Evolutionary conservation across 768 basidiomycete species (phyloP).

Genomic region (Macrocybe gigantea): DNA sequence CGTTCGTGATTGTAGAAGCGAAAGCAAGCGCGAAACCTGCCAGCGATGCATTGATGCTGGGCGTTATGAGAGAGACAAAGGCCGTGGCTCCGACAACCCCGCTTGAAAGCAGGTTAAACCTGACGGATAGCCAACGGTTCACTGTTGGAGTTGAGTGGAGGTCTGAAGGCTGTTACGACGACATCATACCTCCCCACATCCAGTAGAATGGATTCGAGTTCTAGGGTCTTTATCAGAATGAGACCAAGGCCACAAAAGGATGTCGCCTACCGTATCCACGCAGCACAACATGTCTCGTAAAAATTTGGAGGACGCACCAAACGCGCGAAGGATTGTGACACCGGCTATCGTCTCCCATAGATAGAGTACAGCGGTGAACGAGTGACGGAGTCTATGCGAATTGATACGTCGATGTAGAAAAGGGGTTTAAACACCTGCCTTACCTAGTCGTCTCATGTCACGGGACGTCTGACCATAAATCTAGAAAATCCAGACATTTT

Average conservation of each 20-base stretch:
- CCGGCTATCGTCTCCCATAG: constrained; percentile 41
- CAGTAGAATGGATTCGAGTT: constrained; percentile 77
- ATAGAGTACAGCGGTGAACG: constrained; percentile 38
- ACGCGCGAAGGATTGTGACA: constrained; percentile 60
- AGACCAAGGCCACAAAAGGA: neutral
- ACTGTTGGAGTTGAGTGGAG: constrained; percentile 34
- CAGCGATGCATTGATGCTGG: constrained; percentile 69
- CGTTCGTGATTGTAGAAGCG: constrained; percentile 66
- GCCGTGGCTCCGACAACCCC: constrained; percentile 70
- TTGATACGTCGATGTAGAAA: neutral
- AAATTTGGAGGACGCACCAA: constrained; percentile 85
- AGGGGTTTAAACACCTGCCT: constrained; percentile 9
- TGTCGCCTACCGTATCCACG: constrained; percentile 63
- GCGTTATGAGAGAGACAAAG: constrained; percentile 58
- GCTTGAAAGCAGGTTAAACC: constrained; percentile 79
- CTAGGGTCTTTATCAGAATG: constrained; percentile 14
- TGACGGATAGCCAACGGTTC: constrained; percentile 85
- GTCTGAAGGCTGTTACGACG: neutral
- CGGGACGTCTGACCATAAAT: constrained; percentile 74
- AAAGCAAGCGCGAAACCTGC: constrained; percentile 88
- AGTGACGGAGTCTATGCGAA: constrained; percentile 25
- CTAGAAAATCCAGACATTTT: constrained; percentile 13
- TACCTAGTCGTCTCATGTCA: constrained; percentile 77
- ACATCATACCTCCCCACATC: constrained; percentile 75
- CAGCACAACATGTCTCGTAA: constrained; percentile 78